Percentiles rank a stretch among this genome's conserved stretches.
These are phyloP conservation scores for Tylopilus plumbeoviolaceoides DNA, from an alignment of 768 basidiomycete species.

Conservation along the genomic window DNA sequence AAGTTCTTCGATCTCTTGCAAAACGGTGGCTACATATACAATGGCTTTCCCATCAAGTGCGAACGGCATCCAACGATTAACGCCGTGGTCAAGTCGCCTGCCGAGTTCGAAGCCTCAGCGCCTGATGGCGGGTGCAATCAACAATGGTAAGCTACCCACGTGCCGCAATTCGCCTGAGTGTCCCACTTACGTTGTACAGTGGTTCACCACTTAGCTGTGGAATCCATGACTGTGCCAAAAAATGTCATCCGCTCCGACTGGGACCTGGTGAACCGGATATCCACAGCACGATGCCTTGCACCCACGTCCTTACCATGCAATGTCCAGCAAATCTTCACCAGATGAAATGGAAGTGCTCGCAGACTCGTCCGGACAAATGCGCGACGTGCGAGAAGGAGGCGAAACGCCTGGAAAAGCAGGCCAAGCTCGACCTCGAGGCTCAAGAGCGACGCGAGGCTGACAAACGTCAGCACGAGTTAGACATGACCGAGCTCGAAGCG, in stretches of 20 bases:
- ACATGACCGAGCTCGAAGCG: constrained; percentile 12
- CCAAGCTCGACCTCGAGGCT: constrained; percentile 35
- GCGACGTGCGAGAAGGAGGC: constrained; percentile 43
- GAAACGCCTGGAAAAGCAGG: constrained; percentile 38
- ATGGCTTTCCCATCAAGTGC: constrained; percentile 59
- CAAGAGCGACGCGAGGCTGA: constrained; percentile 45
- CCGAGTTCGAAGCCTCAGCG: constrained; percentile 46
- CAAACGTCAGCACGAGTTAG: constrained; percentile 36
- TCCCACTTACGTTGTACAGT: constrained; percentile 29
- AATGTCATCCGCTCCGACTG: constrained; percentile 53
- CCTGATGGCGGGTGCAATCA: constrained; percentile 63
- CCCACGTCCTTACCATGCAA: constrained; percentile 28
- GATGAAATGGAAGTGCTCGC: constrained; percentile 41
- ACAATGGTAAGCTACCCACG: constrained; percentile 45
- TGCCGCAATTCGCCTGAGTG: neutral
- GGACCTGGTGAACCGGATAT: constrained; percentile 39
- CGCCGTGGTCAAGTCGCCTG: constrained; percentile 36
- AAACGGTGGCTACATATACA: constrained; percentile 43
- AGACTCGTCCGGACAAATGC: constrained; percentile 38
- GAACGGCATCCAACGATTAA: constrained; percentile 47
- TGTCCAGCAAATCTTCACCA: constrained; percentile 46
- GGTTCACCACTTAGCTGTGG: constrained; percentile 46
- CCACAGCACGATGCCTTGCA: constrained; percentile 38
- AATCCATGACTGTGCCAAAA: constrained; percentile 52
- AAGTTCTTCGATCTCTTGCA: constrained; percentile 44